Conservation (phyloP, 2,329 filamentous ascomycete genomes). For the Calonectria pseudoreteaudii region DNA sequence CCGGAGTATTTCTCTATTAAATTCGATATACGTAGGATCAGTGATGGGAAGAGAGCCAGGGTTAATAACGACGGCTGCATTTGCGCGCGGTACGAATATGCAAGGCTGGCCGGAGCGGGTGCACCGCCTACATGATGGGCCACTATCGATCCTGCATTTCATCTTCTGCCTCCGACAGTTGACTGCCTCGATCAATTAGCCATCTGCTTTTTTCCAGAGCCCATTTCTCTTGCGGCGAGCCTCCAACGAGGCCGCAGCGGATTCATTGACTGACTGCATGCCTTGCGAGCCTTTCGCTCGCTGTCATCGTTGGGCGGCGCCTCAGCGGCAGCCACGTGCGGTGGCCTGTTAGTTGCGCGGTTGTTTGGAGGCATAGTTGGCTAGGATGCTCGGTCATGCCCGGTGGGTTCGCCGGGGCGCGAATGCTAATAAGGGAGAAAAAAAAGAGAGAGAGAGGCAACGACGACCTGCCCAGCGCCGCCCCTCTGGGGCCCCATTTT, state of each 20-base stretch:
- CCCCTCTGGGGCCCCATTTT: neutral
- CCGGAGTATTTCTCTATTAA: slow-evolving; percentile 10
- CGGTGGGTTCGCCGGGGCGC: neutral
- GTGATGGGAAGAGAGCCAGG: neutral
- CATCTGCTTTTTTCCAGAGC: neutral
- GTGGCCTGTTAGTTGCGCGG: neutral
- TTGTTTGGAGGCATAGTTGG: slow-evolving; percentile 4
- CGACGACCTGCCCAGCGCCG: neutral
- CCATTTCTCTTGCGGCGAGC: neutral
- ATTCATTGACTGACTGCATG: slow-evolving; percentile 8
- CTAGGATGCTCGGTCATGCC: slow-evolving; percentile 2
- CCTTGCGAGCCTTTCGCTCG: slow-evolving; percentile 13
- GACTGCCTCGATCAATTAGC: neutral
- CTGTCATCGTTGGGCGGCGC: neutral
- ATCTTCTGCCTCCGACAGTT: slow-evolving; percentile 22
- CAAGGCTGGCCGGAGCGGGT: slow-evolving; percentile 10
- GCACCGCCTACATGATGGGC: slow-evolving; percentile 13
- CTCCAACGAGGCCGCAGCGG: neutral
- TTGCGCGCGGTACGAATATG: slow-evolving; percentile 13
- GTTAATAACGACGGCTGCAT: neutral
- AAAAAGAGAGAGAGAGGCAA: neutral
- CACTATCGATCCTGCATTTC: slow-evolving; percentile 20
- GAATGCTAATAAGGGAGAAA: neutral
- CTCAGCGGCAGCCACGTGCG: neutral
- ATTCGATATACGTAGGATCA: slow-evolving; percentile 12